phyloP scores from a whole-genome alignment of 108 stramenopile genomes.

The Fistulifera pelliculosa region DNA sequence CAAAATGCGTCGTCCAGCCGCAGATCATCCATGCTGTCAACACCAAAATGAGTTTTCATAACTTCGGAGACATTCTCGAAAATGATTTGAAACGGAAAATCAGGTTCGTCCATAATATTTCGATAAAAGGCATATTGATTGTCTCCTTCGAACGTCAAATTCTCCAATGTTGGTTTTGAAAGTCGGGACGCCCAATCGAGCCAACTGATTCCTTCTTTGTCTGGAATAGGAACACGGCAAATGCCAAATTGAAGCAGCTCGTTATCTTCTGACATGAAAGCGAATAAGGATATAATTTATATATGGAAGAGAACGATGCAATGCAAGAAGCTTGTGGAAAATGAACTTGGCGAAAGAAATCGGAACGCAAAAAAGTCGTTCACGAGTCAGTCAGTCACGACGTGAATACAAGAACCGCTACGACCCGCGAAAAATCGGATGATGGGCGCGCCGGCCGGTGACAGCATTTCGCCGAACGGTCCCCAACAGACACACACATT shows the following conservation, averaged over 20 bases:
- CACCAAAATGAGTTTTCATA: constrained; percentile 20
- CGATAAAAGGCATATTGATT: constrained; percentile 43
- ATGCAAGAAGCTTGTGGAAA: no score
- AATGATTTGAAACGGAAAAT: constrained; percentile 19
- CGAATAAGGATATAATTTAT: no score
- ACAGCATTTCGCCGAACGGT: no score
- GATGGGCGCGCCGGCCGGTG: no score
- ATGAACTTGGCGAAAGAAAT: no score
- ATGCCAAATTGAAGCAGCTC: constrained; percentile 22
- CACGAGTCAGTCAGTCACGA: no score
- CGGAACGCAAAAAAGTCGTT: no score
- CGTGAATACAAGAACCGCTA: no score
- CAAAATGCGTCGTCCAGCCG: constrained; percentile 48
- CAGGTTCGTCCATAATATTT: constrained; percentile 53
- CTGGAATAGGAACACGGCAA: constrained; percentile 20
- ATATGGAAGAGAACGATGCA: no score
- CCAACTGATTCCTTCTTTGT: constrained; percentile 10
- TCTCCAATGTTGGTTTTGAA: constrained; percentile 24
- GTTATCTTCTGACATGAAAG: no score
- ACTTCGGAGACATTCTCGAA: constrained; percentile 10
- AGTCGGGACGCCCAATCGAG: constrained; percentile 23
- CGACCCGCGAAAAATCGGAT: no score
- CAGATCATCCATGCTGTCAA: constrained; percentile 4
- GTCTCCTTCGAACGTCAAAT: constrained; percentile 25
- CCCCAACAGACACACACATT: no score